These are phyloP conservation scores for Fusarium redolens DNA, from an alignment of 2,329 filamentous ascomycete genomes.

Conservation along the genomic window DNA sequence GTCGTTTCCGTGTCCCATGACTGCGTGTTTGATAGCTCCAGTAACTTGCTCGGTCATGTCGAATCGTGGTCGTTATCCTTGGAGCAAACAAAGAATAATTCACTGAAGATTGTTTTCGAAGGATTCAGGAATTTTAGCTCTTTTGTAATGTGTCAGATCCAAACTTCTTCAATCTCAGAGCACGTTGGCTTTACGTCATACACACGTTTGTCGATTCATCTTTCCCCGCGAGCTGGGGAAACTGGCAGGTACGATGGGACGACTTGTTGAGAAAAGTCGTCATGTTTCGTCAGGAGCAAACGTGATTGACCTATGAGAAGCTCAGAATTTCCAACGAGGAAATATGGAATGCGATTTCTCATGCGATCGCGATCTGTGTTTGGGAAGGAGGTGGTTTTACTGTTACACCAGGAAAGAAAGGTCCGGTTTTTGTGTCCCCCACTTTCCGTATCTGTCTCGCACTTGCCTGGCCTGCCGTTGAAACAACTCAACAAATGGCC, in stretches of 20 bases:
- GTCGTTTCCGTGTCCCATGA: constrained; percentile 55
- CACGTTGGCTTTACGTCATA: constrained; percentile 42
- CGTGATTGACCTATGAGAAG: not conserved
- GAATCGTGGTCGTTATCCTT: not conserved
- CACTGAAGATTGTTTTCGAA: rapidly evolving
- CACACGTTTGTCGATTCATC: not conserved
- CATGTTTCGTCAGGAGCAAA: constrained; percentile 16
- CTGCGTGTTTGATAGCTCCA: constrained; percentile 53
- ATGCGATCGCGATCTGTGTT: constrained; percentile 6
- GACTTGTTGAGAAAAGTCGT: constrained; percentile 8
- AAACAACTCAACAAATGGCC: not conserved
- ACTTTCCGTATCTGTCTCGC: not conserved
- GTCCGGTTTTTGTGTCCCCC: constrained; percentile 18
- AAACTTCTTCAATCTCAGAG: not conserved
- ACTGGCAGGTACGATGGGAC: not conserved
- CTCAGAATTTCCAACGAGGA: constrained; percentile 10
- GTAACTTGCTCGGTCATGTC: constrained; percentile 44
- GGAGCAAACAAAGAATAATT: not conserved
- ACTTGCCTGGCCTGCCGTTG: not conserved
- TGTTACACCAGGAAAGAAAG: constrained; percentile 12
- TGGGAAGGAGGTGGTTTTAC: not conserved
- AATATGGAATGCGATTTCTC: not conserved
- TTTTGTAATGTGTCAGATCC: not conserved
- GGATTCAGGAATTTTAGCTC: rapidly evolving
- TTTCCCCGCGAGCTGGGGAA: not conserved